phyloP scores from a whole-genome alignment of 2,329 filamentous ascomycete species.

The Aspergillus arachidicola region DNA sequence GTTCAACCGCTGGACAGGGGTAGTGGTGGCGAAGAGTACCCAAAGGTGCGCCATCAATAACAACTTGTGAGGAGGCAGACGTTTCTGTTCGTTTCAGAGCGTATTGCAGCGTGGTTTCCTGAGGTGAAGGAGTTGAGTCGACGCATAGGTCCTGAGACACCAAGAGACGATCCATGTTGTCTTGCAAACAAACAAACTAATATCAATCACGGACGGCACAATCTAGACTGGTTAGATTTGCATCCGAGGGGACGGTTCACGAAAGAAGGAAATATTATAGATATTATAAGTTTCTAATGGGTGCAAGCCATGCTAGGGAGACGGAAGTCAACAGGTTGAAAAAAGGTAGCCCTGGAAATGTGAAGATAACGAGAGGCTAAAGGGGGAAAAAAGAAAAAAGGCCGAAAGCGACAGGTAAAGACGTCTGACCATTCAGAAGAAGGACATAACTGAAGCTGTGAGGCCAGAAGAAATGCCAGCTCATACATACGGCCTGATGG shows the following conservation, averaged over 20 bases:
- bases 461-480: constrained; percentile 16
- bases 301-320: constrained; percentile 8
- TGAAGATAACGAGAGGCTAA: constrained; percentile 9
- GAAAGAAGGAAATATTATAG: constrained; percentile 4
- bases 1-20: constrained; percentile 19
- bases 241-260: background rate
- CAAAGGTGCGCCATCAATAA: constrained; percentile 17
- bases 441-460: constrained; percentile 23
- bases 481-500: constrained; percentile 13
- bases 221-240: background rate
- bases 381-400: background rate
- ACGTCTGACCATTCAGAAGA: constrained; percentile 22
- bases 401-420: constrained; percentile 15
- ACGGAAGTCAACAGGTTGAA: constrained; percentile 11
- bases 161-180: constrained; percentile 28
- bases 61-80: constrained; percentile 9
- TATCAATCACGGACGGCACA: constrained; percentile 1
- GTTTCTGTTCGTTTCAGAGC: constrained; percentile 23
- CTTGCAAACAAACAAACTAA: constrained; percentile 4
- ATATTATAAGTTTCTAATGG: constrained; percentile 6
- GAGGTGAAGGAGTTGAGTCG: constrained; percentile 27
- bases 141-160: constrained; percentile 21
- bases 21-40: constrained; percentile 18
- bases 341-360: constrained; percentile 5
- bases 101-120: constrained; percentile 21